Conservation (phyloP, 2,329 filamentous ascomycete species). For the Spiromastix sp. region DNA sequence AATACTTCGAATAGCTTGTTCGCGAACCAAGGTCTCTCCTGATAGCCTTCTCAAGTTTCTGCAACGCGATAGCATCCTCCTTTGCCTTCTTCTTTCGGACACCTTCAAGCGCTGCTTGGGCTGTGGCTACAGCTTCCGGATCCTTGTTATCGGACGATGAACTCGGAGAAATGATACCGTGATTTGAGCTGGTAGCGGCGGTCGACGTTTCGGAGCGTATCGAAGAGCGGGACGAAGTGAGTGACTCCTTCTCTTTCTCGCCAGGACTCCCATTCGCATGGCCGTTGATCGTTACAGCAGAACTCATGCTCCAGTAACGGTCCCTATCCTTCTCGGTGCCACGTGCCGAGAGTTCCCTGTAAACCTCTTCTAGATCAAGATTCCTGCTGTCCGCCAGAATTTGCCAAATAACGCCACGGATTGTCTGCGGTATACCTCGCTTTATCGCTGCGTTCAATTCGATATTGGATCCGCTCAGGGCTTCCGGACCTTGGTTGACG, state of each 20-base stretch:
- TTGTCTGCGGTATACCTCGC: conserved; percentile 84
- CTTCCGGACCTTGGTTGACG: conserved; percentile 86
- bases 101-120: conserved; percentile 51
- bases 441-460: conserved; percentile 87
- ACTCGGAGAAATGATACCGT: conserved; percentile 45
- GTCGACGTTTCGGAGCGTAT: conserved; percentile 67
- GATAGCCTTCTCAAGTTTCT: conserved; percentile 85
- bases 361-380: conserved; percentile 77
- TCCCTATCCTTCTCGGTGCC: conserved; percentile 74
- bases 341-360: conserved; percentile 66
- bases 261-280: conserved; percentile 44
- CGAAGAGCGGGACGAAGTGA: conserved; percentile 73
- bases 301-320: conserved; percentile 36
- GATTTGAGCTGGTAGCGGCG: conserved; percentile 45
- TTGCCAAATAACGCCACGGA: conserved; percentile 98
- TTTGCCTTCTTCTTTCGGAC: conserved; percentile 70
- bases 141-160: conserved; percentile 51
- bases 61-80: conserved; percentile 61
- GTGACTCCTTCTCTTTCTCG: conserved; percentile 55
- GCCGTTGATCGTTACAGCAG: conserved; percentile 29
- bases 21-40: conserved; percentile 81
- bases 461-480: conserved; percentile 75
- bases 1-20: conserved; percentile 95
- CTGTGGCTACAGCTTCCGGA: conserved; percentile 53
- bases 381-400: conserved; percentile 93